A percentile compares a stretch with the other conserved stretches of the same genome.
Conservation (phyloP, 805 yeast species). For the Wickerhamiella qilinensis region DNA sequence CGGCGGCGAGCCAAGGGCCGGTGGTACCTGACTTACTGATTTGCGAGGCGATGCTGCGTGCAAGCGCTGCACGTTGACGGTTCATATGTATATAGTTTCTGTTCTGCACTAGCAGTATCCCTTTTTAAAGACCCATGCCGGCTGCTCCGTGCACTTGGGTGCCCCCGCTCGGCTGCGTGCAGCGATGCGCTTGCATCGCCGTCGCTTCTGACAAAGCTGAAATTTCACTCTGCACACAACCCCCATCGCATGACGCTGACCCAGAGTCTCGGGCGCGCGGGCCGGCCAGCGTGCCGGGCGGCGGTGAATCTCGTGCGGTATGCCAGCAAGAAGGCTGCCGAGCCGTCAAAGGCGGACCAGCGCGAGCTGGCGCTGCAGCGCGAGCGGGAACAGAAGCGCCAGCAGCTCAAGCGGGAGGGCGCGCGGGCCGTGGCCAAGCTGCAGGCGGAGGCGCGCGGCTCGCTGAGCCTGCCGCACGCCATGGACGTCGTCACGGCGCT, state of each 20-base stretch:
- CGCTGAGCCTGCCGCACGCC: slow-evolving; percentile 42
- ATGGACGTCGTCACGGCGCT: slow-evolving; percentile 61
- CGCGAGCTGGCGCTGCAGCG: slow-evolving; percentile 21
- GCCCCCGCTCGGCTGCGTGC: background rate
- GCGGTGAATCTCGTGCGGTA: slow-evolving; percentile 2
- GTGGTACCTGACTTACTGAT: slow-evolving; percentile 75
- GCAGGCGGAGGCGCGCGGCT: slow-evolving; percentile 24
- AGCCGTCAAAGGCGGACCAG: slow-evolving; percentile 18
- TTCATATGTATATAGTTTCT: no score
- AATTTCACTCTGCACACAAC: background rate
- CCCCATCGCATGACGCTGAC: background rate
- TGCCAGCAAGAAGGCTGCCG: slow-evolving; percentile 5
- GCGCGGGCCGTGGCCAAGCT: slow-evolving; percentile 13
- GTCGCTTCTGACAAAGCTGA: background rate
- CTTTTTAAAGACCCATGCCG: no score
- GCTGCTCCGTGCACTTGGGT: background rate
- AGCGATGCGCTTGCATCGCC: background rate
- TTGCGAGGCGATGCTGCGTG: no score
- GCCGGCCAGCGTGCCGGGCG: background rate
- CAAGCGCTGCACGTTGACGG: no score
- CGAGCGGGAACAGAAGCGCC: slow-evolving; percentile 19
- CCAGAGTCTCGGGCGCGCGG: background rate
- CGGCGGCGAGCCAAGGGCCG: slow-evolving; percentile 80
- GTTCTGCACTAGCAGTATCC: no score
- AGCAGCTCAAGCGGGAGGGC: slow-evolving; percentile 17